These are phyloP conservation scores for Curvularia hawaiiensis DNA, from an alignment of 2,329 filamentous ascomycete genomes.

Conservation along the genomic window DNA sequence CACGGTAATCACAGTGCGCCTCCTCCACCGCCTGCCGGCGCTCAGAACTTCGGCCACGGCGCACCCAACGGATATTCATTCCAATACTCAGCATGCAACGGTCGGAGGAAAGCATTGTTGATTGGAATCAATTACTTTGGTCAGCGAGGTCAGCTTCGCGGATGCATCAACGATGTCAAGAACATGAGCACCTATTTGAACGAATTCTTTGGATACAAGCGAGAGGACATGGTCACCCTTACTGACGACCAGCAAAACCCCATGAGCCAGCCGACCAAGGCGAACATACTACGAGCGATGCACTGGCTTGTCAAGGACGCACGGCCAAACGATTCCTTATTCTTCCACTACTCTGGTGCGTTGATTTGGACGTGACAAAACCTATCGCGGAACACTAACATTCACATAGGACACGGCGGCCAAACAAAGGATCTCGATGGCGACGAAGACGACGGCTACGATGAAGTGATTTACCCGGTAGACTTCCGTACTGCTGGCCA, in stretches of 20 bases:
- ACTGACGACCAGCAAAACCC: slow-evolving; percentile 97
- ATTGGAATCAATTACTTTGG: slow-evolving; percentile 98
- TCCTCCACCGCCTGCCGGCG: slow-evolving; percentile 66
- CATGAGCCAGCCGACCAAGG: slow-evolving; percentile 95
- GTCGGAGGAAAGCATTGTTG: slow-evolving; percentile 83
- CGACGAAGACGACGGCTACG: slow-evolving; percentile 80
- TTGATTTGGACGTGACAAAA: neutral
- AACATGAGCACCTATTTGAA: slow-evolving; percentile 95
- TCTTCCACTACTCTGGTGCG: slow-evolving; percentile 95
- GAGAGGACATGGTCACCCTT: slow-evolving; percentile 95
- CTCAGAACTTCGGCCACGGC: slow-evolving; percentile 64
- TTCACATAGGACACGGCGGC: slow-evolving; percentile 71
- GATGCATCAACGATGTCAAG: slow-evolving; percentile 96
- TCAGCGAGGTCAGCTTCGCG: slow-evolving; percentile 85
- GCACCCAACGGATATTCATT: slow-evolving; percentile 82
- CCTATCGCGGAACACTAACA: slow-evolving; percentile 12
- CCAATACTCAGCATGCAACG: slow-evolving; percentile 91
- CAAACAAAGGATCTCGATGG: slow-evolving; percentile 80
- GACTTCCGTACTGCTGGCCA: slow-evolving; percentile 81
- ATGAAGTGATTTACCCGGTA: slow-evolving; percentile 84
- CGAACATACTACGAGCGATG: slow-evolving; percentile 94
- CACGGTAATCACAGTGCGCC: slow-evolving; percentile 65
- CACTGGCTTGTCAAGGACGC: slow-evolving; percentile 98
- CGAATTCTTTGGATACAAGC: slow-evolving; percentile 87
- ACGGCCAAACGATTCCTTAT: slow-evolving; percentile 88